Conservation (phyloP, 352 stramenopile species). For the Phytophthora pini region DNA sequence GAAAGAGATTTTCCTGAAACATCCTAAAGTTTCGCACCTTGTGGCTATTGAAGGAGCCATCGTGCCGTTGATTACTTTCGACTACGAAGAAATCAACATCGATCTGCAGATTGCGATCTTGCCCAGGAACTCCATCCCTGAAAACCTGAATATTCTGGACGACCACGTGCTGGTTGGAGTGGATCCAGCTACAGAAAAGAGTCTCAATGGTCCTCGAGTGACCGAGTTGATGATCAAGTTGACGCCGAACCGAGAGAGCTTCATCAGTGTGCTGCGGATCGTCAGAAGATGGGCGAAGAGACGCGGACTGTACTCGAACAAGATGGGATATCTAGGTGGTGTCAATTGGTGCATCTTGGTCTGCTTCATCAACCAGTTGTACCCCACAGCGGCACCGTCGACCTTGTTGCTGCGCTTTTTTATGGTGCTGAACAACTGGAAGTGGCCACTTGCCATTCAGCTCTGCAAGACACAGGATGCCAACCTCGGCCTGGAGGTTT, state of each 20-base stretch:
- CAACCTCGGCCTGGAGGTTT: conserved; percentile 88
- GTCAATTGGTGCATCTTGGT: conserved; percentile 99
- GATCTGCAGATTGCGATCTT: conserved; percentile 98
- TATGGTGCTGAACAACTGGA: conserved; percentile 91
- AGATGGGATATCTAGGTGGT: conserved; percentile 98
- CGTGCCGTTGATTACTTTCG: conserved; percentile 98
- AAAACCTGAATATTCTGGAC: conserved; percentile 92
- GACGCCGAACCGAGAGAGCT: conserved; percentile 86
- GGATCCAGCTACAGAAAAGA: conserved; percentile 89
- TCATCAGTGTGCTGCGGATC: conserved; percentile 89
- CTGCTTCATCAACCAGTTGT: conserved; percentile 95
- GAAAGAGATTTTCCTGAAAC: conserved; percentile 91
- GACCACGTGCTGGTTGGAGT: conserved; percentile 89
- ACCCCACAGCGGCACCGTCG: conserved; percentile 85
- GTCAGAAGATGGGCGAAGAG: conserved; percentile 91
- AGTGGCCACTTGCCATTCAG: conserved; percentile 92
- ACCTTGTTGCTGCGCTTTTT: conserved; percentile 91
- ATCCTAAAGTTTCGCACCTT: conserved; percentile 93
- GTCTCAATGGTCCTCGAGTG: conserved; percentile 90
- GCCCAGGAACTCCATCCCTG: conserved; percentile 90
- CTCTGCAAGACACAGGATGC: conserved; percentile 89
- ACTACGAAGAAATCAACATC: conserved; percentile 99
- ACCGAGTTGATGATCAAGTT: conserved; percentile 93
- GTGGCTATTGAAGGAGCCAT: conserved; percentile 90
- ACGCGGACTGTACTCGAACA: conserved; percentile 98